These are phyloP conservation scores for Onygenales sp. DNA, from an alignment of 2,329 filamentous ascomycete species.

Conservation along the genomic window DNA sequence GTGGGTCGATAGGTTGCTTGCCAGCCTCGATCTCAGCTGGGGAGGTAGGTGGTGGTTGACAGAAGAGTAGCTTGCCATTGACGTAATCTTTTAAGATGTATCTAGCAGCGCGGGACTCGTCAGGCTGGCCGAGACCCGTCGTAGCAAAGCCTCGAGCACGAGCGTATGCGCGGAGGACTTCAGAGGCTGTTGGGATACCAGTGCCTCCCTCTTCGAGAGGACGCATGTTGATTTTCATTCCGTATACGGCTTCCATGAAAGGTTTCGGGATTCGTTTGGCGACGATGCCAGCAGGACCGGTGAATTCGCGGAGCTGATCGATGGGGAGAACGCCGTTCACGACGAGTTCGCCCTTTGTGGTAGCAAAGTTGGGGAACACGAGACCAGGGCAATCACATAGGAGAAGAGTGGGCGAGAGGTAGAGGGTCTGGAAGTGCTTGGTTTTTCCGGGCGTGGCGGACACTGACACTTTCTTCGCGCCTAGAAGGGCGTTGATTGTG, in stretches of 20 bases:
- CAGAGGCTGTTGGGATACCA: slow-evolving; percentile 72
- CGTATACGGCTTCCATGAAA: slow-evolving; percentile 89
- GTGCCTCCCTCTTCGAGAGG: slow-evolving; percentile 88
- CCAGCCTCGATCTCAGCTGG: slow-evolving; percentile 38
- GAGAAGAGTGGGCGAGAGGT: slow-evolving; percentile 78
- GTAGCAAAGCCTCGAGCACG: slow-evolving; percentile 84
- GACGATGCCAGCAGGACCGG: slow-evolving; percentile 74
- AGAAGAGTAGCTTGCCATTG: slow-evolving; percentile 87
- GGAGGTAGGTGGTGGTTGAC: slow-evolving; percentile 64
- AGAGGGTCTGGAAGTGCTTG: slow-evolving; percentile 98
- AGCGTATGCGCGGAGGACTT: slow-evolving; percentile 79
- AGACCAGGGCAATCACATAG: slow-evolving; percentile 97
- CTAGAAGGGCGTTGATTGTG: slow-evolving; percentile 97
- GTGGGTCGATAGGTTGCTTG: slow-evolving; percentile 49
- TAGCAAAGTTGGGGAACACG: slow-evolving; percentile 52
- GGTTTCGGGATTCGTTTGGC: slow-evolving; percentile 74
- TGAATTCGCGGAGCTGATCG: slow-evolving; percentile 89
- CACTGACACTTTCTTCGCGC: slow-evolving; percentile 96
- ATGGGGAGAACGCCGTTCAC: slow-evolving; percentile 93
- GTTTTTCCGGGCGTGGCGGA: slow-evolving; percentile 97
- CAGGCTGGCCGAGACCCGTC: slow-evolving; percentile 78
- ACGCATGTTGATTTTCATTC: slow-evolving; percentile 74
- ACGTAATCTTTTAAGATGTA: slow-evolving; percentile 95
- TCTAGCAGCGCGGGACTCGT: slow-evolving; percentile 83
- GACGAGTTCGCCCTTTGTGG: slow-evolving; percentile 54